phyloP scores from a whole-genome alignment of 2,329 filamentous ascomycete genomes.

The Pseudogymnoascus pannorum region DNA sequence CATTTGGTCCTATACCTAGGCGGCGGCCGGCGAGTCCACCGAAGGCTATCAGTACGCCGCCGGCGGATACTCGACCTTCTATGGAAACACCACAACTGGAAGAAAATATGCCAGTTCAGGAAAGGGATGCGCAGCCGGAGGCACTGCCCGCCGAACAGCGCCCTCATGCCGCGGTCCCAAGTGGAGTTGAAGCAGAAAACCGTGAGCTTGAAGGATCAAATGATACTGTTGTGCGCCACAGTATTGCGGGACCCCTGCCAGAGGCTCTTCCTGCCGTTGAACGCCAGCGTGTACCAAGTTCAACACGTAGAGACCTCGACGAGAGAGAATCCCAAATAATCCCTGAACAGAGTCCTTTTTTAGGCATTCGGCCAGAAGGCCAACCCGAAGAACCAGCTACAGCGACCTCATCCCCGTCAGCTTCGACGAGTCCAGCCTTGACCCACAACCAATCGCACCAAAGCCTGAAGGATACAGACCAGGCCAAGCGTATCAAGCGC shows the following conservation, averaged over 20 bases:
- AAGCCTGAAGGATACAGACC: constrained; percentile 20
- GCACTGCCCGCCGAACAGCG: neutral
- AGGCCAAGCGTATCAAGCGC: constrained; percentile 14
- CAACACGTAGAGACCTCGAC: neutral
- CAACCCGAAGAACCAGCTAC: constrained; percentile 24
- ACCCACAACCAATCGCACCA: constrained; percentile 24
- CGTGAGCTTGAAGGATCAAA: neutral
- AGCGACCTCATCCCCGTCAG: constrained; percentile 35
- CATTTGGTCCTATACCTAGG: neutral
- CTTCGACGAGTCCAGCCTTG: constrained; percentile 26
- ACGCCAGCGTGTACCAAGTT: neutral
- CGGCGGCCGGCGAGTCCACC: neutral
- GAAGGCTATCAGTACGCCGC: neutral
- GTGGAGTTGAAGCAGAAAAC: neutral
- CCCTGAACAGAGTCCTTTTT: constrained; percentile 30
- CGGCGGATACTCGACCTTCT: neutral
- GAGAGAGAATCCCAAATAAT: neutral
- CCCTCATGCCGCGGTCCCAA: neutral
- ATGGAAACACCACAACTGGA: neutral
- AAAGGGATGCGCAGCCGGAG: neutral
- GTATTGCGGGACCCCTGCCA: constrained; percentile 32
- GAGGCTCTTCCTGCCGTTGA: neutral
- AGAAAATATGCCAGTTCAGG: neutral
- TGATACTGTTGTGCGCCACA: neutral
- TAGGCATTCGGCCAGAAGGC: constrained; percentile 27